phyloP scores from a whole-genome alignment of 257 asterid genomes.

The Petunia secreta region DNA sequence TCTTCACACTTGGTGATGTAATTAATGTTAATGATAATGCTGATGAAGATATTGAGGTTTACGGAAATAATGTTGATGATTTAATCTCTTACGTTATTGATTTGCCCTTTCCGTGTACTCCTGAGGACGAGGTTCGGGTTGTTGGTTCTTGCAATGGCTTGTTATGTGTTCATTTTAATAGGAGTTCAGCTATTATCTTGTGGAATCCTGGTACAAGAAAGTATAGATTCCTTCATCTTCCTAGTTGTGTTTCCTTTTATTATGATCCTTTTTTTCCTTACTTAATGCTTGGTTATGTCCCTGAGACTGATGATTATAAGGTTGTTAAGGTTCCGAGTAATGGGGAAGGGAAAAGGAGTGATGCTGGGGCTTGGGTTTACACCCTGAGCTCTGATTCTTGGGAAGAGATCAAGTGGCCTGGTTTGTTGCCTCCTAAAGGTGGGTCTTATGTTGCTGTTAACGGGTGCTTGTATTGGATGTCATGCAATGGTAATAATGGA shows the following conservation, averaged over 20 bases:
- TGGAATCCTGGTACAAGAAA: conserved; percentile 17
- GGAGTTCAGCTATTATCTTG: conserved; percentile 9
- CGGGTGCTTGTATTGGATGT: neutral
- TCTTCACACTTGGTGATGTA: neutral
- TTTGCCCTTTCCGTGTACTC: neutral
- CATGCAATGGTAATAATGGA: neutral
- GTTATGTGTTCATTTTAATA: conserved; percentile 19
- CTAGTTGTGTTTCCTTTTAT: conserved; percentile 7
- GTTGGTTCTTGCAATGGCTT: conserved; percentile 1
- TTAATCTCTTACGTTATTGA: neutral
- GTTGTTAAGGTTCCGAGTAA: neutral
- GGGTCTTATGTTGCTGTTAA: neutral
- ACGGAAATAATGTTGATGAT: neutral
- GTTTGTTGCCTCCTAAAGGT: neutral
- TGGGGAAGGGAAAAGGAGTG: neutral
- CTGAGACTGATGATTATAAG: neutral
- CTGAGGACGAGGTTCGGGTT: neutral
- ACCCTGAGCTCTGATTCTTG: neutral
- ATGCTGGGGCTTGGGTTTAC: conserved; percentile 9
- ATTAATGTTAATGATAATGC: neutral
- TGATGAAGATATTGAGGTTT: conserved; percentile 1
- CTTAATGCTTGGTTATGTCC: neutral
- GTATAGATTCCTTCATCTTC: neutral
- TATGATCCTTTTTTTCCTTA: neutral
- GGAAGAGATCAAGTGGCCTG: neutral